Evolutionary conservation across 1,284 basidiomycete genomes (phyloP), one percentile per base, ranked within the genome.

Genomic region (Takashimella koratensis): DNA sequence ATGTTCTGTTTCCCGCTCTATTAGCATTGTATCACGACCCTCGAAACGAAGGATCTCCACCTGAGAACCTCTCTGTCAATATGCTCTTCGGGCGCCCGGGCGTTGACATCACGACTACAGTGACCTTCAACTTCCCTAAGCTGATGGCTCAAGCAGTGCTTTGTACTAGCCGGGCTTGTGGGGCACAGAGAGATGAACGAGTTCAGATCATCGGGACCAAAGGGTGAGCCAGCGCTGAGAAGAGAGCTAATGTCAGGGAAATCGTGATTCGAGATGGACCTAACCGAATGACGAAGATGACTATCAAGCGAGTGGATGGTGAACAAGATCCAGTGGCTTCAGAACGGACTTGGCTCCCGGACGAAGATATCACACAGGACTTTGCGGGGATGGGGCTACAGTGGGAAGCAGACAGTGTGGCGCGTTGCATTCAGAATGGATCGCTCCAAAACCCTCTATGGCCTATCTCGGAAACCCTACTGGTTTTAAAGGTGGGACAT

Each of bases 361-460:
- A 67, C 19, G 61, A 66, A 26, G 40, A 53, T 20, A 51, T 70
- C 21, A 66, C 68, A 30, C 59, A 59, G 26, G 52, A 49, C 5
- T 64, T 76, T 30, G 59, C 66, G 10, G 66, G 64, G 11, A 63
- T 59, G 24, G 74, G 72, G 5, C 63, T 74, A 40, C 66, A 68
- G 12, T 76, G 70, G 63, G 76, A 78, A 57, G 76, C 76, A 0
- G 77, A 78, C 52, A 73, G 65, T 13, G 74, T 76, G 1, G 77
- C 76, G 2, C 56, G 73, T 27, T 74, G 68, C 58, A 49, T 77
- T 13, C 43, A 48, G 47, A 62, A 70, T 45, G 75, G 75, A 6
- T 61, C 70, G 52, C 45, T 59, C 6, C 66, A 75, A 57, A 65
- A 65, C 46, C 63, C 64, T 16, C 51, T 58, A n/a, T 68, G 75